These are phyloP conservation scores for Aspergillus sojae DNA, from an alignment of 2,329 filamentous ascomycete genomes.

Conservation along the genomic window DNA sequence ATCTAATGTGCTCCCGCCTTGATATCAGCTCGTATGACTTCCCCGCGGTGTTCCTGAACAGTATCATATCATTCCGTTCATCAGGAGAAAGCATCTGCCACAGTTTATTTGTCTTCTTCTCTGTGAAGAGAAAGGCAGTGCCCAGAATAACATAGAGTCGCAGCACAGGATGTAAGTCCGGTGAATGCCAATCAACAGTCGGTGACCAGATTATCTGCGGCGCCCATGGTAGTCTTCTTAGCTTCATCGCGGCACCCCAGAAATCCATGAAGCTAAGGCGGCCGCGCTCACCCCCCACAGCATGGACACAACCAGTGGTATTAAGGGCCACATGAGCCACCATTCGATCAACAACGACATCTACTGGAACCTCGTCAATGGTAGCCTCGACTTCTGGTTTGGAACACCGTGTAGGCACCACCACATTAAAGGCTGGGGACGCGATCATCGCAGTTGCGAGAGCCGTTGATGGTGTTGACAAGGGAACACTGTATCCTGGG, in stretches of 20 bases:
- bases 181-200: neutral
- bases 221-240: neutral
- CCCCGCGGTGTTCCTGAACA: neutral
- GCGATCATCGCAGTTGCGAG: slow-evolving; percentile 10
- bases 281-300: neutral
- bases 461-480: slow-evolving; percentile 22
- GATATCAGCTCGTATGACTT: neutral
- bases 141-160: neutral
- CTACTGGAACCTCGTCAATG: slow-evolving; percentile 29
- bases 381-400: slow-evolving; percentile 22
- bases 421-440: neutral
- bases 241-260: neutral
- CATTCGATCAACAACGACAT: slow-evolving; percentile 27
- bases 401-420: slow-evolving; percentile 20
- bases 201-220: neutral
- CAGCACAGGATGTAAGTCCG: neutral
- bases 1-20: neutral
- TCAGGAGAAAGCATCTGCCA: neutral
- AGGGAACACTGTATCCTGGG: slow-evolving; percentile 22
- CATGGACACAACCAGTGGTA: neutral
- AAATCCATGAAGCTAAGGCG: neutral
- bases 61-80: neutral
- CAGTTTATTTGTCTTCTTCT: neutral
- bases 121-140: neutral
- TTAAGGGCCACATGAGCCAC: neutral